Base-by-base conservation (phyloP, 306 rosid species). In the Herpetospermum pedunculosum region DNA sequence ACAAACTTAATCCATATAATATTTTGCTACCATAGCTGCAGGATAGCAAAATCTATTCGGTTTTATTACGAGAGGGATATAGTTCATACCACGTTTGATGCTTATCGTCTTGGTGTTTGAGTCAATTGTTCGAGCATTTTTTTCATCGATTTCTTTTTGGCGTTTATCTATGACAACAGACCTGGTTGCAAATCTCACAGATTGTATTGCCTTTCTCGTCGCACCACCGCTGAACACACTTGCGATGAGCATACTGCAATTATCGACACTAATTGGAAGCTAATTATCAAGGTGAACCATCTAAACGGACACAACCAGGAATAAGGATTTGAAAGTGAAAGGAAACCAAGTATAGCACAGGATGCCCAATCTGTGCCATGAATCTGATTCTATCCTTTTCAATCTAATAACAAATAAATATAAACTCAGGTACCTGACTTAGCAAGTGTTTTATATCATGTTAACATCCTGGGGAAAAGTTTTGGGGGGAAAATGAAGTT, bases 211-310 rank as follows among this genome's bases (percentile, higher is more conserved):
- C 98, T 82, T 92, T 92, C 88, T 85, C 97, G 25, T 81, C 84
- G 88, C 98, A 90, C 98, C 98, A 92, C 84, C 96, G 86, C 80
- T 92, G 98, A 54, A 92, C 89, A 81, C 98, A 92, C 43, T 71
- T 84, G 8, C 84, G 78, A 80, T 92, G 98, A 70, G 96, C 98
- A 77, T 84, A 88, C 98, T 92, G 83, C 84, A 84, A 69, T 69
- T 68, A 68, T 68, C 23, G 2, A 68, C 37, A 68, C 73, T 68
- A 69, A 54, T 40, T 41, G 71, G 65, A 28, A 65, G 57, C 55
- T 64, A 70, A 64, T 37, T 37, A 73, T 74, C 55, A 52, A 13
- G 43, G 43, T 9, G 57, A 73, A 70, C 74, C 72, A 63, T 23
- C 55, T 52, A 52, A 50, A 23, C 32, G 4, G 29, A 49, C 28